Conservation (phyloP, 192 early-diverging fungal species). For the Pilobolus umbonatus region DNA sequence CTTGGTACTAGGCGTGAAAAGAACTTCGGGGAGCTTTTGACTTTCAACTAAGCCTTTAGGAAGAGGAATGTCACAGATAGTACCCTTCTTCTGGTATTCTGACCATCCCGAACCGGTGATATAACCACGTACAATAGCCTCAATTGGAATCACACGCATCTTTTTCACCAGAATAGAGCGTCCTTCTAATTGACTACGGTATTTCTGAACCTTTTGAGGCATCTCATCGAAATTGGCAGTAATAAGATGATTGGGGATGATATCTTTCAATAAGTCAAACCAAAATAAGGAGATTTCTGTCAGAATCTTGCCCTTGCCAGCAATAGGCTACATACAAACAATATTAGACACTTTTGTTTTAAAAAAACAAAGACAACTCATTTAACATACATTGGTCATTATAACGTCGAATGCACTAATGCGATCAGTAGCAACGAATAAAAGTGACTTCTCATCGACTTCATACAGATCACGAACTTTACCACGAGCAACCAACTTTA, state of each 20-base stretch:
- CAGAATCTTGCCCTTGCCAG: constrained; percentile 95
- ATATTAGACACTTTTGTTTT: neutral
- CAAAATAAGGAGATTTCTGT: constrained; percentile 95
- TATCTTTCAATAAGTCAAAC: constrained; percentile 85
- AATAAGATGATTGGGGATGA: constrained; percentile 96
- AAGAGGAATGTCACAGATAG: constrained; percentile 89
- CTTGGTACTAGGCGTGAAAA: constrained; percentile 99
- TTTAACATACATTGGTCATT: constrained; percentile 83
- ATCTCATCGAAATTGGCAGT: constrained; percentile 91
- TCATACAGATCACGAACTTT: constrained; percentile 98
- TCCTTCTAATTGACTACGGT: constrained; percentile 82
- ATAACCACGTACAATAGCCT: constrained; percentile 98
- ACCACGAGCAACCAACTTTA: constrained; percentile 90
- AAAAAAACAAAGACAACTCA: constrained; percentile 3
- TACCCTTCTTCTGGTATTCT: constrained; percentile 90
- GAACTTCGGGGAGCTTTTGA: constrained; percentile 70
- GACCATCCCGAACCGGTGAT: constrained; percentile 93
- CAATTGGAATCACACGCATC: constrained; percentile 87
- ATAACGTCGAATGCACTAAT: constrained; percentile 98
- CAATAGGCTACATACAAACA: constrained; percentile 64
- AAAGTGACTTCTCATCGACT: constrained; percentile 76
- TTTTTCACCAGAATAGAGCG: constrained; percentile 91
- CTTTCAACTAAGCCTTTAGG: constrained; percentile 78
- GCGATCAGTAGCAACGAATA: constrained; percentile 98
- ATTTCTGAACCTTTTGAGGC: constrained; percentile 82